Conservation (phyloP, 768 basidiomycete species). For the Hericium alpestre region DNA sequence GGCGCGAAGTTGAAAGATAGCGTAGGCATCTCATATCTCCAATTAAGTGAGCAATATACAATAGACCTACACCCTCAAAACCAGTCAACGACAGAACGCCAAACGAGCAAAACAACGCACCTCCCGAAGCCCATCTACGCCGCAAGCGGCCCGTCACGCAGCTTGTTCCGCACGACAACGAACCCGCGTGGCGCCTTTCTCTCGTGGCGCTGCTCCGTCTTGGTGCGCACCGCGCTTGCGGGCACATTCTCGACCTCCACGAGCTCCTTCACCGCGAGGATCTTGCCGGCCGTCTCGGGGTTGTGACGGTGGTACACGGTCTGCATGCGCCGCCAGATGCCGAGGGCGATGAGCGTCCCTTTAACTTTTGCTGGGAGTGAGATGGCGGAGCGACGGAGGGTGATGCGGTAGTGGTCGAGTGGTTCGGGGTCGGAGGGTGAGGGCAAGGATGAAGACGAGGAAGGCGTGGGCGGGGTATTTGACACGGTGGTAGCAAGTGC, state of each 20-base stretch:
- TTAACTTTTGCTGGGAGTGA: slow-evolving; percentile 63
- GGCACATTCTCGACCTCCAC: slow-evolving; percentile 83
- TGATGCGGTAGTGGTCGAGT: slow-evolving; percentile 80
- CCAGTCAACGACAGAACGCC: background rate
- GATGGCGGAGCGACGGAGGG: slow-evolving; percentile 78
- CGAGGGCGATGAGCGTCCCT: slow-evolving; percentile 72
- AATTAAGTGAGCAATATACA: too few relatives aligned
- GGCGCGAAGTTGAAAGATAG: too few relatives aligned
- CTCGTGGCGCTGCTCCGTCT: slow-evolving; percentile 55
- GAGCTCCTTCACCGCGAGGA: slow-evolving; percentile 81
- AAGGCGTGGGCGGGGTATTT: background rate
- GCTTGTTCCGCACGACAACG: slow-evolving; percentile 28
- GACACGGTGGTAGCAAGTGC: background rate
- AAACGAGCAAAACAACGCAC: background rate
- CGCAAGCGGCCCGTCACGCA: background rate
- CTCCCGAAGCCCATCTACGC: background rate
- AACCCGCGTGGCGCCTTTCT: slow-evolving; percentile 63
- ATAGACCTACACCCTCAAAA: too few relatives aligned
- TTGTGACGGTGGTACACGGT: slow-evolving; percentile 74
- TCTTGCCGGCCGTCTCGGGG: slow-evolving; percentile 73
- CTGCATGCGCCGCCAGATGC: slow-evolving; percentile 73
- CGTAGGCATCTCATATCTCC: too few relatives aligned
- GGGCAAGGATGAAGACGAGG: background rate
- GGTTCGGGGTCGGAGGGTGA: slow-evolving; percentile 15
- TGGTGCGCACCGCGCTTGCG: slow-evolving; percentile 52